Base-by-base conservation (phyloP, 2,329 filamentous ascomycete genomes). In the Westerdykella sp. region DNA sequence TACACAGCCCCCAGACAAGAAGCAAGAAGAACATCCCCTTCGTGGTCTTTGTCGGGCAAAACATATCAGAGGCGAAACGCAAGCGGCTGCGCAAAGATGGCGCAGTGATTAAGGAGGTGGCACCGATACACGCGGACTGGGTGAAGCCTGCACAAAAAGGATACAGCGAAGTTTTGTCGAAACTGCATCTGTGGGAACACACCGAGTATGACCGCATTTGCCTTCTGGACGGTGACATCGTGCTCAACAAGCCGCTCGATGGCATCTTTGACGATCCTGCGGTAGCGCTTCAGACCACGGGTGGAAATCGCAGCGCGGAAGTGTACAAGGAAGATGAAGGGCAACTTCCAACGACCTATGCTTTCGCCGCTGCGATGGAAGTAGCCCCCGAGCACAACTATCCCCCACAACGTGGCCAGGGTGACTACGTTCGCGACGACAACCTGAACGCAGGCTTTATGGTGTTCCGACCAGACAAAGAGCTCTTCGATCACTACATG, bases 91-190 rank as follows among this genome's bases (percentile, higher is more conserved):
- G 53, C 18, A 48, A 50, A 39, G 66, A 69, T 44, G 65, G 66
- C 38, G 66, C 66, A 2, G 63, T 56, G 10, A 52, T 69, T 28
- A 45, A 65, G n/a, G 44, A 60, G 11, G 60, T 65, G 16, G 57
- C 62, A 30, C 55, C 55, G 10, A 50, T 68, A n/a, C 43, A 57
- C 7, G 46, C 56, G 18, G 58, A 56, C 30, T 66, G 62, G 62
- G 54, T 63, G 2, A 42, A 55, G 1, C 48, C 58, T 22, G 16
- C 34, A 7, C 35, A 39, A 9, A 51, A 13, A 42, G 51, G 3
- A 53, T 68, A 62, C 63, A 42, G 48, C 21, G 65, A 67, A 47
- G 56, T 66, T 11, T 51, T 69, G 40, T 51, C 65, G 31, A 68
- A 68, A 47, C 52, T 69, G 36, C 63, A 62, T 0, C 48, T 67